Base-by-base conservation (phyloP, 176 grass and related monocot genomes). In the Canna indica region DNA sequence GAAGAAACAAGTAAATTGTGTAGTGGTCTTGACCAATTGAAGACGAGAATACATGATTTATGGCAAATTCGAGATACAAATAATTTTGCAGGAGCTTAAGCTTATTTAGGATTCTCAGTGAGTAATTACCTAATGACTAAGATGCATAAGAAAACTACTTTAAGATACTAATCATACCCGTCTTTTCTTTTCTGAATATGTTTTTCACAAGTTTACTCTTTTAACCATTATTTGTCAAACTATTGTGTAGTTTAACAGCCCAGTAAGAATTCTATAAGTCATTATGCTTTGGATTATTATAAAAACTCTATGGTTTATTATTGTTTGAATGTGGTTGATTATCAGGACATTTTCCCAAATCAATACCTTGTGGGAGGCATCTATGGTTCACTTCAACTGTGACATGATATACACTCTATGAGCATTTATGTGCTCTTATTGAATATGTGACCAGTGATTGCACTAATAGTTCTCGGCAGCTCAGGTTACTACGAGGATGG, bases 21-120 rank as follows among this genome's bases (percentile, higher is more conserved):
- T 7, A 44, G 10, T 68, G 39, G 36, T 42, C 36, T 68, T 42
- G 39, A 68, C n/a, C 20, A 68, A 68, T 20, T 46, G 65, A 68
- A 27, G 36, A 25, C 2, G 15, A 68, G 65, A 24, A 42, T 68
- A 45, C 25, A 26, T 42, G 38, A 68, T 14, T 17, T 68, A 26
- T 62, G 59, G 59, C 35, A n/a, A 68, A 68, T 38, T 44, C 31
- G 38, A 20, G 13, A 44, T 68, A 16, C 20, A 68, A 68, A 15
- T 42, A 32, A 44, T 68, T 20, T 42, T 4, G 31, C 42, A 68
- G 22, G 65, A 68, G 24, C 44, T 67, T 67, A 67, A 66, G 12
- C 18, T 36, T 32, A n/a, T 26, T 36, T 39, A 67, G 64, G 12
- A 63, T 12, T 3, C 12, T 8, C 24, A 15, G 59, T 61, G 28